These are phyloP conservation scores for Vigna trinervia DNA, from an alignment of 306 rosid genomes.

Conservation along the genomic window DNA sequence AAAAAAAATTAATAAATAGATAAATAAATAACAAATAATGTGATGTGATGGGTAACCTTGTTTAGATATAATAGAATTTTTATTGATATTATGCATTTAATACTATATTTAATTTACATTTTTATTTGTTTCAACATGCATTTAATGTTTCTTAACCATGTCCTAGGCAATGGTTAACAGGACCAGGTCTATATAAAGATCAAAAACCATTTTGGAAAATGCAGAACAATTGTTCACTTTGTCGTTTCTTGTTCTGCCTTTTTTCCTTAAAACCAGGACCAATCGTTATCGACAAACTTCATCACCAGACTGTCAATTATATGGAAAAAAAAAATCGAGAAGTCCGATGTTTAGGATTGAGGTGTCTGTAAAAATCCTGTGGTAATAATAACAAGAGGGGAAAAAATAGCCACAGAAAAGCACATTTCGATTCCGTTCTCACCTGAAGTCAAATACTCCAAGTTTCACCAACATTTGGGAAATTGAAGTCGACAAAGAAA, in stretches of 20 bases:
- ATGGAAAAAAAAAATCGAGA: background rate
- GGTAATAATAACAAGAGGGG: background rate
- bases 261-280: background rate
- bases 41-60: too few species aligned
- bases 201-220: background rate
- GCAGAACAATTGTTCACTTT: background rate
- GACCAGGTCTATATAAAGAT: background rate
- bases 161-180: too few species aligned
- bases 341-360: background rate
- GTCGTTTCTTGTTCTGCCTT: constrained; percentile 16
- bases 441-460: constrained; percentile 9
- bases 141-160: too few species aligned
- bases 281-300: background rate
- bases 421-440: background rate
- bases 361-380: background rate
- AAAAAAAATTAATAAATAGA: too few species aligned
- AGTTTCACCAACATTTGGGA: background rate
- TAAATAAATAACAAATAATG: too few species aligned
- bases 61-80: too few species aligned
- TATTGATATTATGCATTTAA: too few species aligned
- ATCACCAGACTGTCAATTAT: background rate
- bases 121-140: too few species aligned
- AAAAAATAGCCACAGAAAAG: background rate
- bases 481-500: constrained; percentile 30
- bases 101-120: too few species aligned